These are phyloP conservation scores for Macrolepiota fuliginosa DNA, from an alignment of 768 basidiomycete species.

Conservation along the genomic window DNA sequence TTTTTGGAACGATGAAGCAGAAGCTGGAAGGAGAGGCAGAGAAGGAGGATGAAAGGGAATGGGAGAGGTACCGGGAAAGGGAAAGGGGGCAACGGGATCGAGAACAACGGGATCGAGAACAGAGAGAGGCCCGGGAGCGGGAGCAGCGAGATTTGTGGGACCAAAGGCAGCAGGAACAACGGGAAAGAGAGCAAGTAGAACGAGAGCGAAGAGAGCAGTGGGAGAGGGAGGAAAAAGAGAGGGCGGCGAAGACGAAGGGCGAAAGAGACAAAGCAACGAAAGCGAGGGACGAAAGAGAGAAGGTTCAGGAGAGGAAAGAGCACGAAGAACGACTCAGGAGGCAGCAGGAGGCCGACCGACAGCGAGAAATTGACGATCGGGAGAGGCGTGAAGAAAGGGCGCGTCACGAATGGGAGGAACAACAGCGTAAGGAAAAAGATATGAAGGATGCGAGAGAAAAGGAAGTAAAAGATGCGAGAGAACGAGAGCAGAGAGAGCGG, in stretches of 20 bases:
- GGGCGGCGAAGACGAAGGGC: constrained; percentile 12
- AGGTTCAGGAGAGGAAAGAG: constrained; percentile 18
- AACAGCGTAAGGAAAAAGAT: constrained; percentile 20
- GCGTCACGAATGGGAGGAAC: constrained; percentile 16
- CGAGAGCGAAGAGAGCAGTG: constrained; percentile 1
- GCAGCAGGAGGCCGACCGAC: constrained; percentile 16
- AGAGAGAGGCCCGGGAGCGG: constrained; percentile 7
- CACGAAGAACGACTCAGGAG: constrained; percentile 17
- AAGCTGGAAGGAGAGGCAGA: constrained; percentile 3
- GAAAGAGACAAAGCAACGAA: constrained; percentile 19
- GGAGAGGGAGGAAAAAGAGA: constrained; percentile 11
- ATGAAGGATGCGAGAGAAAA: constrained; percentile 19
- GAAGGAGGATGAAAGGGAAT: constrained; percentile 15
- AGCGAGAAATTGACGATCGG: constrained; percentile 11
- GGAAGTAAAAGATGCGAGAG: constrained; percentile 19
- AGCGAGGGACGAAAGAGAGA: constrained; percentile 14
- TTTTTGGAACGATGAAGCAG: constrained; percentile 8
- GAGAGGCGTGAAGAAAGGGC: constrained; percentile 13
- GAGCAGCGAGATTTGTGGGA: constrained; percentile 16
- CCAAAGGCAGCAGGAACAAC: constrained; percentile 17
- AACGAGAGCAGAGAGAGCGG: constrained; percentile 18
- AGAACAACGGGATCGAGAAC: constrained; percentile 16
- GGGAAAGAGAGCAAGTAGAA: constrained; percentile 12
- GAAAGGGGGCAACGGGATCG: constrained; percentile 12
- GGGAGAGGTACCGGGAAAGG: constrained; percentile 18